Evolutionary conservation across 2,329 filamentous ascomycete genomes (phyloP), one percentile per base, ranked within the genome.

Genomic region (Penicillium thymicola): DNA sequence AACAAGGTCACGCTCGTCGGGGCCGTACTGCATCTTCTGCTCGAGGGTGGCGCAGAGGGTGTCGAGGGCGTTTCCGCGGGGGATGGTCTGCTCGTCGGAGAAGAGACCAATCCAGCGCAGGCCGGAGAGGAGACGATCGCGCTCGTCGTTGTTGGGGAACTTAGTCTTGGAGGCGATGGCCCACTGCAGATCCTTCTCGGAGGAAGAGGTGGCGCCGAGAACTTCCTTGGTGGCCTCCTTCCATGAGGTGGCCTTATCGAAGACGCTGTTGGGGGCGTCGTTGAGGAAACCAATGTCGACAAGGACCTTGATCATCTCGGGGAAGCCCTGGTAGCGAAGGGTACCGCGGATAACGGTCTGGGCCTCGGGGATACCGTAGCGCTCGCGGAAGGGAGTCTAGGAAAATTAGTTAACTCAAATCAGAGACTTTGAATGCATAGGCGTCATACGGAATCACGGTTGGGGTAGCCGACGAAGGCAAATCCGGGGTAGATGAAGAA

Each of bases 401-500:
- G n/a, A n/a, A 16, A 1, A 25, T 46, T n/a, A 36, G 44, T 46
- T 25, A 21, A 13, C 30, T 8, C 21, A n/a, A 46, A 36, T 4
- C 14, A 7, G 23, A 46, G 18, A 11, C 1, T n/a, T 25, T 16
- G 18, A n/a, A 46, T 36, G 44, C 21, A 23, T 25, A 13, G 5
- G 3, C 25, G 13, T 10, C 44, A 46, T 46, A 46, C 44, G 13
- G 44, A 66, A 14, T 49, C 34, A 11, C 92, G 83, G 85, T 97
- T 97, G 56, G 89, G 89, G 78, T 97, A 97, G 41, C 89, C 91
- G 65, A 97, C 92, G 67, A 96, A 93, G 50, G 89, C 87, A 74
- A 87, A 97, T 58, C 90, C 90, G 36, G 89, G 89, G 80, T 92
- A 95, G 80, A 93, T 94, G 76, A 83, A 86, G 83, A 96, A 96